Base-by-base conservation (phyloP, 2,329 filamentous ascomycete genomes). In the Erysiphe pulchra region DNA sequence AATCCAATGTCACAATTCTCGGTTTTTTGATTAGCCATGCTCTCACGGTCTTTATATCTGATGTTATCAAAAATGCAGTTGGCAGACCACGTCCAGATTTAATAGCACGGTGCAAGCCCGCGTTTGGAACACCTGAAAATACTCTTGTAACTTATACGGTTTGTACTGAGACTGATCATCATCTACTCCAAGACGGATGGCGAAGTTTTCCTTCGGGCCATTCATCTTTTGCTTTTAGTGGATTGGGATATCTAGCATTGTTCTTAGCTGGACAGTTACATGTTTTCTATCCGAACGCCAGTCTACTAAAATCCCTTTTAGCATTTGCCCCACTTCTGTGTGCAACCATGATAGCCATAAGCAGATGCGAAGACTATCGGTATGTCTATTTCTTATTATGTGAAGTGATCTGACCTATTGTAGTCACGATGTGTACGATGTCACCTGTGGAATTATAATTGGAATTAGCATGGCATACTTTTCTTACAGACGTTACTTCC, bases 171-270 rank as follows among this genome's bases (percentile, higher is more conserved):
- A 69, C 72, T 1, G 60, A 75, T 53, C 70, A 73, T 49, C 77
- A 82, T 57, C 65, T 66, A 1, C 67, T 92, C 4, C 78, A 90
- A 50, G 83, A 92, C 54, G 83, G 82, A 14, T 87, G 81, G 77
- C 73, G 83, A 38, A 82, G 76, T 18, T 92, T 90, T 53, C 83
- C 83, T 0, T 80, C 75, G 1, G 83, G 83, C 1, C 83, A 92
- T 60, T 77, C 73, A 12, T 81, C 76, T 48, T 86, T 86, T 57
- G 70, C 80, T 1, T 92, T 90, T 57, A 72, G 75, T 3, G 83
- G 83, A 0, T 65, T 92, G 10, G 81, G 82, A 2, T 90, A 81
- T 56, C 62, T 85, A 16, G 69, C 73, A 18, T 62, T 82, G 24
- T 83, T 80, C 57, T 63, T 83, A 28, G 74, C 76, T 1, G 78